A percentile compares a stretch with the other conserved stretches of the same genome.
Evolutionary conservation across 306 rosid genomes (phyloP).

Genomic region (Quillaja saponaria): DNA sequence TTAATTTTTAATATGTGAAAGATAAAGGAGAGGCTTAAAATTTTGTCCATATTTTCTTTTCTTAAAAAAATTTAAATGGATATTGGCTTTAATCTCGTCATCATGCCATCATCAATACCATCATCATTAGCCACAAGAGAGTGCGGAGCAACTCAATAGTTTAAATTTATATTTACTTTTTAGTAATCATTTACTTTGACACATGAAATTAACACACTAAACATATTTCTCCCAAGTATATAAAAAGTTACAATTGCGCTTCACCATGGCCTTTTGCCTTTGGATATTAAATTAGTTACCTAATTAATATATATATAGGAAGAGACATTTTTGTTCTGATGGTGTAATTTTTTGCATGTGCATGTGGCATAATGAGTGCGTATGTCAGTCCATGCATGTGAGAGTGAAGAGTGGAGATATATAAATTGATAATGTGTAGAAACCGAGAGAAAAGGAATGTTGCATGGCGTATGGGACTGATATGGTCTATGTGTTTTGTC

Average conservation of each 20-base stretch:
- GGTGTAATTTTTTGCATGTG: constrained; percentile 64
- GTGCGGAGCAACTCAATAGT: constrained; percentile 11
- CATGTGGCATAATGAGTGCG: constrained; percentile 81
- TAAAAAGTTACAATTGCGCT: no score
- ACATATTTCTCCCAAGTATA: no score
- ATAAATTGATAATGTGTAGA: constrained; percentile 24
- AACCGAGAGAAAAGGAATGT: constrained; percentile 43
- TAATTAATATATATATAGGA: constrained; percentile 11
- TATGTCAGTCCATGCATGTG: constrained; percentile 90
- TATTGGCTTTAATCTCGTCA: constrained; percentile 57
- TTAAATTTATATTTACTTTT: no score
- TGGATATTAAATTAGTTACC: constrained; percentile 4
- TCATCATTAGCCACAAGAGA: constrained; percentile 48
- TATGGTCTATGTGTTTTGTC: constrained; percentile 58
- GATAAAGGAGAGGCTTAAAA: no score
- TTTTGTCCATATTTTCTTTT: no score
- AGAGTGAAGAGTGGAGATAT: constrained; percentile 57
- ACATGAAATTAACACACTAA: no score
- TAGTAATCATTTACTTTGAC: no score
- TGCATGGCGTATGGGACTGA: constrained; percentile 67
- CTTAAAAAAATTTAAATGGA: background rate
- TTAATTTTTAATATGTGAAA: no score
- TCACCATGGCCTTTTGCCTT: background rate
- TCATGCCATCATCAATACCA: constrained; percentile 66
- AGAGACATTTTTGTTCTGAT: background rate